Evolutionary conservation across 768 basidiomycete species (phyloP), one percentile per base, ranked within the genome.

Genomic region (Leccinum longicurvipes): DNA sequence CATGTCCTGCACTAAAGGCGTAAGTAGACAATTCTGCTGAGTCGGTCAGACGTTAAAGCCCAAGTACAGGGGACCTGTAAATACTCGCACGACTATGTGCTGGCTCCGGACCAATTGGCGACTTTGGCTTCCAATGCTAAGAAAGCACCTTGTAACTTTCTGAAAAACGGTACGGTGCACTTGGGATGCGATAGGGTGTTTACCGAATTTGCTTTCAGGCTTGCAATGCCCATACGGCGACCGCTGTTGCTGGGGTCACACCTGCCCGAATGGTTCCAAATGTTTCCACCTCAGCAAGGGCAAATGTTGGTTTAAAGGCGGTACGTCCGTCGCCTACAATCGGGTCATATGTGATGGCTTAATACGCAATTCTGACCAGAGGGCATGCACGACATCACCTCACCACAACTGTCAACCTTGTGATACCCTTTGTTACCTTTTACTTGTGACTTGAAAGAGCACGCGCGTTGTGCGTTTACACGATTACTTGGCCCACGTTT

Each of bases 221-320:
- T 74, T 85, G 25, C 80, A 79, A 51, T 91, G 89, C 61, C 88
- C 89, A n/a, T 85, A 84, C 60, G 89, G 86, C 41, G 81, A 83
- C 42, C 74, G 74, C 56, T 92, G 89, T 64, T 91, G 89, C 70
- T 91, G 89, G 88, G 90, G 90, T 8, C 90, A 92, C 67, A 75
- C 82, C 23, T 92, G 90, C 63, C 90, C 90, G 14, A 86, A 86
- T 60, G 90, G 90, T n/a, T 78, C 79, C 17, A 82, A 81, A 63
- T 87, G 86, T 63, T 74, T 71, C 46, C 86, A 87, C 69, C 73
- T 86, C 28, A 82, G 81, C 72, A 89, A 86, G 66, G 89, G 89
- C 42, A 91, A 87, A 72, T 92, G 90, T 67, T 91, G 90, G 88
- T 92, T 92, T 72, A 91, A 91, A 79, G 89, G 86, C 61, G 72